A percentile compares a stretch with the other conserved stretches of the same genome.
Conservation (phyloP, 192 early-diverging fungal genomes). For the Linnemannia elongata region DNA sequence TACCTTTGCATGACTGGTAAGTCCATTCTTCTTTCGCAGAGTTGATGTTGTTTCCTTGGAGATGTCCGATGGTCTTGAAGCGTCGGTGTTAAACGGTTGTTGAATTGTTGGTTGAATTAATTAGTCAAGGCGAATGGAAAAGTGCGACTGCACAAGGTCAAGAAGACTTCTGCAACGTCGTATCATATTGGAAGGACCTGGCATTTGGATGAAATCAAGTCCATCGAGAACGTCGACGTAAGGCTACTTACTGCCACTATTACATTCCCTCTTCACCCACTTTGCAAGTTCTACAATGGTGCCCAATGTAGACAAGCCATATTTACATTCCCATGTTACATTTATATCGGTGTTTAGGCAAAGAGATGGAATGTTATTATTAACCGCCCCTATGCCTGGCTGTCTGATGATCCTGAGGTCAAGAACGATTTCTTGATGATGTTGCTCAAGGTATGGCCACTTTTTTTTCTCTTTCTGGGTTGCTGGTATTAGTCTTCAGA, state of each 20-base stretch:
- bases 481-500: background rate
- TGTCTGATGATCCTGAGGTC: conserved; percentile 59
- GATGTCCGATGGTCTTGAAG: background rate
- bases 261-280: background rate
- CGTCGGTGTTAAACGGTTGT: no score
- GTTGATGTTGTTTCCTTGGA: background rate
- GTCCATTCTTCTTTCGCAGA: background rate
- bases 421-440: conserved; percentile 66
- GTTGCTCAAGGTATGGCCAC: conserved; percentile 45
- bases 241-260: background rate
- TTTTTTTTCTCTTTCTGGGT: background rate
- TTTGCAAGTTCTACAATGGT: no score
- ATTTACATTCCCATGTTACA: background rate
- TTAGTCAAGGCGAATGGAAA: conserved; percentile 58
- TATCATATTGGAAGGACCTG: conserved; percentile 69
- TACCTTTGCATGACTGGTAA: conserved; percentile 69
- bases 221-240: conserved; percentile 68
- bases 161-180: conserved; percentile 61
- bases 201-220: conserved; percentile 67
- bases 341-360: conserved; percentile 30
- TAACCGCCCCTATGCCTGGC: conserved; percentile 67
- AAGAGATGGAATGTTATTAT: conserved; percentile 64
- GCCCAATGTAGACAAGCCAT: no score
- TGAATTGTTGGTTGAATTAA: background rate
- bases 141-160: conserved; percentile 65